These are phyloP conservation scores for Hibiscus mutabilis DNA, from an alignment of 345 rosid genomes.

Conservation along the genomic window DNA sequence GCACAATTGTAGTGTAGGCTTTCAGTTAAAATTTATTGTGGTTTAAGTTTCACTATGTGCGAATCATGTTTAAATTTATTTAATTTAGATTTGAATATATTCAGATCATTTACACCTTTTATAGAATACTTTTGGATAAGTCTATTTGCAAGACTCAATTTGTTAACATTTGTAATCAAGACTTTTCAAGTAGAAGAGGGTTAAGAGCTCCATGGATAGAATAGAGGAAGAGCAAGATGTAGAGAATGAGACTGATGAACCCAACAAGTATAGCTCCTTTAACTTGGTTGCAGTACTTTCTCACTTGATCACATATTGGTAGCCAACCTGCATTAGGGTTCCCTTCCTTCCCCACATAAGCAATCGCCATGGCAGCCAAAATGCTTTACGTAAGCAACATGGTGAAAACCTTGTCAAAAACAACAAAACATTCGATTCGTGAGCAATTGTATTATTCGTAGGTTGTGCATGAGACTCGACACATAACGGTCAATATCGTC, in stretches of 20 bases:
- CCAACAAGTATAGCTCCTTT: slow-evolving; percentile 56
- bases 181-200: slow-evolving; percentile 43
- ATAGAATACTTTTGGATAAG: too few species aligned
- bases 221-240: slow-evolving; percentile 35
- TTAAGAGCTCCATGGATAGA: slow-evolving; percentile 44
- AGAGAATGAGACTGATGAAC: slow-evolving; percentile 40
- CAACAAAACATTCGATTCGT: neutral
- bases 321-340: slow-evolving; percentile 70
- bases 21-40: too few species aligned
- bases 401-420: slow-evolving; percentile 29
- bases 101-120: too few species aligned
- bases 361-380: slow-evolving; percentile 72
- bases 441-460: too few species aligned
- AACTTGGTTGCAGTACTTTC: slow-evolving; percentile 54
- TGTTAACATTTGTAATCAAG: slow-evolving; percentile 10
- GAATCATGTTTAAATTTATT: too few species aligned
- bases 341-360: slow-evolving; percentile 69
- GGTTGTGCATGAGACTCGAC: too few species aligned
- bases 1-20: too few species aligned
- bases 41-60: too few species aligned
- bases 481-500: too few species aligned
- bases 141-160: too few species aligned
- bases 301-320: slow-evolving; percentile 65
- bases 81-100: too few species aligned
- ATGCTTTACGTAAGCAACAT: slow-evolving; percentile 56